Evolutionary conservation across 2,329 filamentous ascomycete species (phyloP).

Genomic region (Curvularia eragrostidis): DNA sequence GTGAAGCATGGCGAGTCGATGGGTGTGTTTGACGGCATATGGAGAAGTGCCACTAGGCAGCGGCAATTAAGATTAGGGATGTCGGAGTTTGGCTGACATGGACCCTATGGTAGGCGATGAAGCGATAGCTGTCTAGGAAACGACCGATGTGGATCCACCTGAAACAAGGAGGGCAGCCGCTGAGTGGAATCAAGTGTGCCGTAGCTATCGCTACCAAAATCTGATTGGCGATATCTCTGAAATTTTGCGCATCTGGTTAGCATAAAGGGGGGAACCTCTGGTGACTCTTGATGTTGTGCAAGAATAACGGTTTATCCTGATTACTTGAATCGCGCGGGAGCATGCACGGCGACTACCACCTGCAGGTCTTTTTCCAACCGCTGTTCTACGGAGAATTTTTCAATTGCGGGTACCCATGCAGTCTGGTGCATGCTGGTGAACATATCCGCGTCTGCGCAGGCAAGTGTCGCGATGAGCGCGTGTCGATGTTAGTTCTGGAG

Average conservation of each 20-base stretch:
- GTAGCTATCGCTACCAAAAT: constrained; percentile 12
- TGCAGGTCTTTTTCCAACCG: neutral
- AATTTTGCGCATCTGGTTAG: constrained; percentile 19
- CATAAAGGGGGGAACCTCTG: constrained; percentile 11
- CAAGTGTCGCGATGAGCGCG: neutral
- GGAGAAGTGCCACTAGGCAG: constrained; percentile 17
- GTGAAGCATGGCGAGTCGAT: constrained; percentile 25
- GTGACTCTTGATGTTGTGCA: constrained; percentile 25
- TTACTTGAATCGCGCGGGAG: constrained; percentile 20
- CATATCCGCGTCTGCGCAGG: neutral
- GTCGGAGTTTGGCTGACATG: constrained; percentile 30
- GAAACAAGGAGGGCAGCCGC: constrained; percentile 29
- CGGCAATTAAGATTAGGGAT: constrained; percentile 20
- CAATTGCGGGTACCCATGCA: neutral
- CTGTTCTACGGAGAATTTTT: neutral
- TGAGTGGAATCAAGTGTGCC: constrained; percentile 22
- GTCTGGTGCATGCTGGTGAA: neutral
- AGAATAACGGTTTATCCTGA: constrained; percentile 12
- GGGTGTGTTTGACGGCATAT: constrained; percentile 15
- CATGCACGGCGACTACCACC: constrained; percentile 10
- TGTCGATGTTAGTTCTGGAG: constrained; percentile 1
- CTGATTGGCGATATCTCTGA: constrained; percentile 26
- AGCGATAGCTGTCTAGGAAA: constrained; percentile 24
- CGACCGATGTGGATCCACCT: constrained; percentile 23
- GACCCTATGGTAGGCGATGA: constrained; percentile 32